Conservation (phyloP, 2,329 filamentous ascomycete species). For the Trichoderma koningii region DNA sequence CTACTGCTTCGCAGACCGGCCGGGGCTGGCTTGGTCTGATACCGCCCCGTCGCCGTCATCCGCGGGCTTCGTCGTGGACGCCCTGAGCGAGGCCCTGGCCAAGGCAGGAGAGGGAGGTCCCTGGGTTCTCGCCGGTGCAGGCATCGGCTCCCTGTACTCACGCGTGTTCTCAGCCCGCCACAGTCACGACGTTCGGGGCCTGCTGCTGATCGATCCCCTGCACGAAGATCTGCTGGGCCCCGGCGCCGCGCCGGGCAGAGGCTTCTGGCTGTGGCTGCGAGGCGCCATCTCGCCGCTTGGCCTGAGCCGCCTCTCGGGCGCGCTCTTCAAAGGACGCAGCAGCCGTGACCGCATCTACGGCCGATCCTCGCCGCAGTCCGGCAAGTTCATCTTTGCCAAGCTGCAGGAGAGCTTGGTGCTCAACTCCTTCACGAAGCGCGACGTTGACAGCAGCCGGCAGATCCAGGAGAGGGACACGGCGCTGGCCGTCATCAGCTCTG, state of each 20-base stretch:
- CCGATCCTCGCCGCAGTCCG: conserved; percentile 72
- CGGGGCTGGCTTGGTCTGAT: conserved; percentile 84
- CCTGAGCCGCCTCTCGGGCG: conserved; percentile 75
- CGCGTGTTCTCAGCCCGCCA: conserved; percentile 90
- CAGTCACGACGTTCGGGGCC: conserved; percentile 69
- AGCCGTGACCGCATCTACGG: conserved; percentile 86
- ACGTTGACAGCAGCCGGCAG: conserved; percentile 74
- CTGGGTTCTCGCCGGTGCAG: conserved; percentile 84
- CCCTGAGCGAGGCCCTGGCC: conserved; percentile 81
- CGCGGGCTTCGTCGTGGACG: conserved; percentile 89
- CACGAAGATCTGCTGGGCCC: conserved; percentile 81
- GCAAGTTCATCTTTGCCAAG: conserved; percentile 85
- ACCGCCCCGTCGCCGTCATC: conserved; percentile 92
- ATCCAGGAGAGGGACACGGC: conserved; percentile 78
- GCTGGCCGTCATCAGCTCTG: conserved; percentile 80
- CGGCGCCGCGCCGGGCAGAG: conserved; percentile 67
- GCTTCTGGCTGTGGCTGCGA: conserved; percentile 83
- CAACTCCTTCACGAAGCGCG: conserved; percentile 77
- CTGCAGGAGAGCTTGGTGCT: conserved; percentile 92
- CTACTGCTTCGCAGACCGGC: conserved; percentile 95
- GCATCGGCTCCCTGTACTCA: conserved; percentile 84
- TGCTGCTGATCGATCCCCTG: conserved; percentile 83
- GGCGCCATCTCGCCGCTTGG: conserved; percentile 87
- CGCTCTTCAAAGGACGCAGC: conserved; percentile 77
- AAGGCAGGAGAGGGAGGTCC: conserved; percentile 80